Percentiles rank a stretch among this genome's conserved stretches.
Evolutionary conservation across 257 asterid species (phyloP).

Genomic region (Thymus mandschuricus): DNA sequence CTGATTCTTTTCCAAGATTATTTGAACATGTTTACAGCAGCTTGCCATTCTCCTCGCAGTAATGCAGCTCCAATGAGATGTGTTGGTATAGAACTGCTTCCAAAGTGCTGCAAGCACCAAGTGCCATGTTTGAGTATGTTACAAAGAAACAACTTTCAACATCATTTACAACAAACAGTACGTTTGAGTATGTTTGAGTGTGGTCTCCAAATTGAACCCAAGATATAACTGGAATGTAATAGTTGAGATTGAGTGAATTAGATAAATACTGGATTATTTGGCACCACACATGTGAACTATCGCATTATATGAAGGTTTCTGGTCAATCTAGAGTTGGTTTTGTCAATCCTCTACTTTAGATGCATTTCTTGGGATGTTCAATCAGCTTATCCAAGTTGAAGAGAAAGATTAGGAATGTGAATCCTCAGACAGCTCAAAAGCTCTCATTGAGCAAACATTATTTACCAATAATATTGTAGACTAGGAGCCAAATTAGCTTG

Average conservation of each 20-base stretch:
- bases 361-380: slow-evolving; percentile 17
- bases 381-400: slow-evolving; percentile 23
- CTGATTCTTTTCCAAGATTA: slow-evolving; percentile 27
- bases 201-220: neutral
- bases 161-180: slow-evolving; percentile 24
- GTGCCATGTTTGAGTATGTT: too few relatives aligned
- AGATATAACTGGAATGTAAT: neutral
- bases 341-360: slow-evolving; percentile 5
- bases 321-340: slow-evolving; percentile 6
- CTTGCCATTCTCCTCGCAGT: slow-evolving; percentile 93
- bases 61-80: slow-evolving; percentile 90
- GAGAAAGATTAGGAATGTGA: slow-evolving; percentile 2
- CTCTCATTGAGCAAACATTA: neutral
- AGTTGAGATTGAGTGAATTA: neutral
- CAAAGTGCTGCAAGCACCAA: slow-evolving; percentile 74
- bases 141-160: neutral
- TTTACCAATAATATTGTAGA: neutral
- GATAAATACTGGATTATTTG: neutral
- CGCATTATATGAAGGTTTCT: neutral
- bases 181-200: neutral
- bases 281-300: neutral
- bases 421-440: slow-evolving; percentile 1
- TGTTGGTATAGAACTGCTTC: slow-evolving; percentile 89
- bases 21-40: slow-evolving; percentile 51
- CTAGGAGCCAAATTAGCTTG: neutral